These are phyloP conservation scores for Halenospora varia DNA, from an alignment of 495 filamentous ascomycete species.

Conservation along the genomic window DNA sequence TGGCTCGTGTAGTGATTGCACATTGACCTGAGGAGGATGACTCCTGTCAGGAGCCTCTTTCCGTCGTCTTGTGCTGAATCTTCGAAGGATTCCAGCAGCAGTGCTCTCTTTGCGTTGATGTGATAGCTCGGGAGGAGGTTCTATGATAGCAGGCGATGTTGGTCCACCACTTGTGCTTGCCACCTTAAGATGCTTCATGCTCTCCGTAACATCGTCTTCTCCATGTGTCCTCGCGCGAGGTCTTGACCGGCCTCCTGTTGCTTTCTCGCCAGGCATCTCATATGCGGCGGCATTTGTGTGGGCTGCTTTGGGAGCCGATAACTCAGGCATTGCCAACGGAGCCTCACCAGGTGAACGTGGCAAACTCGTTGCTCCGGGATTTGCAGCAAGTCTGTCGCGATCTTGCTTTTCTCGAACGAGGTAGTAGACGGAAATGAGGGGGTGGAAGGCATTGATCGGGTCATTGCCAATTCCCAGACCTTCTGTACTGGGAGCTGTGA, in stretches of 20 bases:
- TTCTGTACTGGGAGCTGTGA: constrained; percentile 82
- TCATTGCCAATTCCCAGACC: constrained; percentile 78
- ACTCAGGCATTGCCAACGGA: constrained; percentile 58
- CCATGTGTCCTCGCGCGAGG: constrained; percentile 91
- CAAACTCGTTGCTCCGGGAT: constrained; percentile 55
- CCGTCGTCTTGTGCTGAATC: constrained; percentile 80
- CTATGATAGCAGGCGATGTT: constrained; percentile 50
- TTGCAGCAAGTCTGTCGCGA: constrained; percentile 64
- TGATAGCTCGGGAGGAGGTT: constrained; percentile 54
- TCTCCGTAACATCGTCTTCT: constrained; percentile 83
- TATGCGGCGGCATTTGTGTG: constrained; percentile 82
- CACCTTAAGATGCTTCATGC: constrained; percentile 68
- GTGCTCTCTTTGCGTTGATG: constrained; percentile 78
- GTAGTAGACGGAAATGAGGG: constrained; percentile 91
- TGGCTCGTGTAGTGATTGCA: constrained; percentile 68
- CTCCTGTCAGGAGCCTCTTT: constrained; percentile 56
- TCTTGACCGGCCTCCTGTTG: constrained; percentile 72
- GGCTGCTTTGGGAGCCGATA: constrained; percentile 79
- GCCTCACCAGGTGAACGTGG: constrained; percentile 54
- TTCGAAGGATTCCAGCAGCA: constrained; percentile 78
- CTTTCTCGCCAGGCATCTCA: constrained; percentile 77
- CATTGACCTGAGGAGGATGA: constrained; percentile 65
- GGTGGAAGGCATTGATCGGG: constrained; percentile 90
- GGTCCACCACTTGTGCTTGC: constrained; percentile 41
- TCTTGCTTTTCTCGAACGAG: constrained; percentile 93